phyloP scores from a whole-genome alignment of 495 filamentous ascomycete genomes.

The Ramalina peruviana region DNA sequence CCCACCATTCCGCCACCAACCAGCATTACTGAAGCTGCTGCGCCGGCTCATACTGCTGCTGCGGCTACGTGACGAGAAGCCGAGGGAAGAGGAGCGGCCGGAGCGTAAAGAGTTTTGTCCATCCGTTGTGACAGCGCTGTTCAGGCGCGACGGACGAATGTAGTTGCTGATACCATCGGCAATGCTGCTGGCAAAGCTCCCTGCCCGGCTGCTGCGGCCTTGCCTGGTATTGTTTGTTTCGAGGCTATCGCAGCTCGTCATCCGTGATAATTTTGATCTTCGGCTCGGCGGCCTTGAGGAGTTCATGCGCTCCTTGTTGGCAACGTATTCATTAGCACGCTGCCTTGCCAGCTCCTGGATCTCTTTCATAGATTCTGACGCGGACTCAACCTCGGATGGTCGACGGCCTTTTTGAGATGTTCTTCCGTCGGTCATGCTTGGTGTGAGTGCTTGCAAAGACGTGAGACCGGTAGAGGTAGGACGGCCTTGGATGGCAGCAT shows the following conservation, averaged over 20 bases:
- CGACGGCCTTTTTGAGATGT: slow-evolving; percentile 2
- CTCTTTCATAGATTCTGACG: slow-evolving; percentile 10
- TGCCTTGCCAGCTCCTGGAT: slow-evolving; percentile 14
- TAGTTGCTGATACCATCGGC: slow-evolving; percentile 13
- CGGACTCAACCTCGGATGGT: slow-evolving; percentile 6
- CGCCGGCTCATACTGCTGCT: slow-evolving; percentile 14
- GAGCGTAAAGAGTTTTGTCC: slow-evolving; percentile 13
- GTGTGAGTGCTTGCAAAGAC: slow-evolving; percentile 5
- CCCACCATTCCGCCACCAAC: slow-evolving; percentile 13
- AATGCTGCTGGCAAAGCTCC: slow-evolving; percentile 12
- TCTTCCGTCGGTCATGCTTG: not conserved
- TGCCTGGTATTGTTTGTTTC: not conserved
- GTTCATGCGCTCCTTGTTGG: slow-evolving; percentile 2
- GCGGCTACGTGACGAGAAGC: slow-evolving; percentile 8
- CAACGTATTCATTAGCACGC: slow-evolving; percentile 9
- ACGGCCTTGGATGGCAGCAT: slow-evolving; percentile 9
- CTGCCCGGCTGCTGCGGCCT: slow-evolving; percentile 6
- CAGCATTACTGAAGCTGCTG: slow-evolving; percentile 5
- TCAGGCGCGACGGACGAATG: slow-evolving; percentile 11
- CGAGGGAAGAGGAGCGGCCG: not conserved
- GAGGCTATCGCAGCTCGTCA: not conserved
- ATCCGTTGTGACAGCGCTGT: not conserved
- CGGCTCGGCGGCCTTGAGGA: slow-evolving; percentile 6
- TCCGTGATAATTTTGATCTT: slow-evolving; percentile 1
- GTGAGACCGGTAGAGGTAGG: slow-evolving; percentile 15